Percentiles rank a stretch among this genome's conserved stretches.
Evolutionary conservation across 371 early-diverging fungal genomes (phyloP).

Genomic region (Apophysomyces ossiformis): DNA sequence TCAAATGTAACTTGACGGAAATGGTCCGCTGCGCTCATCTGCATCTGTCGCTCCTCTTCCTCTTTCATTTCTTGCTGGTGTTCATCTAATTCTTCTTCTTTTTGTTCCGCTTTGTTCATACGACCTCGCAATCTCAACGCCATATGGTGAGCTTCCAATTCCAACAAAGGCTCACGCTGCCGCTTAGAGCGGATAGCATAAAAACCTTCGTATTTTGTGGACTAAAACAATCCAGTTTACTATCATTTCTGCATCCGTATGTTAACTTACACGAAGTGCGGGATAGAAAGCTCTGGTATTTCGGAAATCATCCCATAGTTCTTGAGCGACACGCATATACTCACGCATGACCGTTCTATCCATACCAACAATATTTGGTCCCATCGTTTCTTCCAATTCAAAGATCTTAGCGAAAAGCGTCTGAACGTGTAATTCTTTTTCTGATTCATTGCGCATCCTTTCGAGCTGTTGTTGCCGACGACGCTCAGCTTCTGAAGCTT

Average conservation of each 20-base stretch:
- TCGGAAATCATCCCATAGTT: conserved; percentile 54
- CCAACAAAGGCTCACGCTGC: not conserved
- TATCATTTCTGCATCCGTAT: not conserved
- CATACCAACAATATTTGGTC: conserved; percentile 19
- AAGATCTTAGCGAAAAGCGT: conserved; percentile 35
- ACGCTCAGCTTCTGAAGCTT: conserved; percentile 11
- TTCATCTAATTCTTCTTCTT: conserved; percentile 29
- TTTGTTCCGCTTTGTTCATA: conserved; percentile 18
- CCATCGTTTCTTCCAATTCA: conserved; percentile 37
- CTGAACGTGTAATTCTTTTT: conserved; percentile 19
- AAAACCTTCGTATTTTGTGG: conserved; percentile 33
- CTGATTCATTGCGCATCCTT: conserved; percentile 22
- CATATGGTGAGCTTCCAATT: conserved; percentile 39
- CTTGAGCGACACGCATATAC: conserved; percentile 55
- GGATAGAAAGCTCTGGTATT: conserved; percentile 64
- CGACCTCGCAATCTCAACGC: conserved; percentile 35
- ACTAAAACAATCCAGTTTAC: conserved; percentile 9
- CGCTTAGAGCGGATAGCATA: conserved; percentile 26
- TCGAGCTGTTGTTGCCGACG: conserved; percentile 9
- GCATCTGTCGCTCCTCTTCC: conserved; percentile 29
- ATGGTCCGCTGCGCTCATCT: conserved; percentile 25
- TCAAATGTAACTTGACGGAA: conserved; percentile 64
- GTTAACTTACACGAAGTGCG: conserved; percentile 36
- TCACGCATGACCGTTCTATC: conserved; percentile 44
- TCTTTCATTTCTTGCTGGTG: conserved; percentile 32